phyloP scores from a whole-genome alignment of 805 yeast species.

The Candida ponderosae region DNA sequence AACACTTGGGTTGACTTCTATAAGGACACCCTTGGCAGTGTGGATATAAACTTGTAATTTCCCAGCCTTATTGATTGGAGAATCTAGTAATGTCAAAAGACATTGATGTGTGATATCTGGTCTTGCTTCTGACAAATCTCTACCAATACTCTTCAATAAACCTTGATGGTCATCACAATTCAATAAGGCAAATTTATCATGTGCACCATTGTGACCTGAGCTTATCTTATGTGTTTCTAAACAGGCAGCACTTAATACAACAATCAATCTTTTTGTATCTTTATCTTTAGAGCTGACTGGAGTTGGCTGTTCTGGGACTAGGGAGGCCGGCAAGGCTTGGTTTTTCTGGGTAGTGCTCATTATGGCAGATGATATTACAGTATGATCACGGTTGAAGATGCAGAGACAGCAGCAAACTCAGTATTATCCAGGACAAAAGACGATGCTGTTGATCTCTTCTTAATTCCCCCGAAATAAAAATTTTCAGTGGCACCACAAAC shows the following conservation, averaged over 20 bases:
- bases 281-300: slow-evolving; percentile 81
- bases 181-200: slow-evolving; percentile 86
- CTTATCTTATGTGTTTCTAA: slow-evolving; percentile 90
- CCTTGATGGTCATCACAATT: slow-evolving; percentile 99
- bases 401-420: no score
- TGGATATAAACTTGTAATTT: slow-evolving; percentile 93
- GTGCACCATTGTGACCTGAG: slow-evolving; percentile 60
- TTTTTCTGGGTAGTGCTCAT: slow-evolving; percentile 26
- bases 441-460: neutral
- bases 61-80: slow-evolving; percentile 98
- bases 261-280: slow-evolving; percentile 77
- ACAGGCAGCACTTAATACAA: slow-evolving; percentile 94
- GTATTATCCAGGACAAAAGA: no score
- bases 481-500: no score
- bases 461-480: no score
- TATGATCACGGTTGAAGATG: no score
- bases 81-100: slow-evolving; percentile 83
- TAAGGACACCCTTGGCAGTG: slow-evolving; percentile 88
- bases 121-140: slow-evolving; percentile 96
- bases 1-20: slow-evolving; percentile 93
- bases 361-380: slow-evolving; percentile 36
- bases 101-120: slow-evolving; percentile 99
- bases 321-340: slow-evolving; percentile 49
- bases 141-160: slow-evolving; percentile 85
- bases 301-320: slow-evolving; percentile 83